phyloP scores from a whole-genome alignment of 768 basidiomycete genomes.

The Termitomyces sp. region DNA sequence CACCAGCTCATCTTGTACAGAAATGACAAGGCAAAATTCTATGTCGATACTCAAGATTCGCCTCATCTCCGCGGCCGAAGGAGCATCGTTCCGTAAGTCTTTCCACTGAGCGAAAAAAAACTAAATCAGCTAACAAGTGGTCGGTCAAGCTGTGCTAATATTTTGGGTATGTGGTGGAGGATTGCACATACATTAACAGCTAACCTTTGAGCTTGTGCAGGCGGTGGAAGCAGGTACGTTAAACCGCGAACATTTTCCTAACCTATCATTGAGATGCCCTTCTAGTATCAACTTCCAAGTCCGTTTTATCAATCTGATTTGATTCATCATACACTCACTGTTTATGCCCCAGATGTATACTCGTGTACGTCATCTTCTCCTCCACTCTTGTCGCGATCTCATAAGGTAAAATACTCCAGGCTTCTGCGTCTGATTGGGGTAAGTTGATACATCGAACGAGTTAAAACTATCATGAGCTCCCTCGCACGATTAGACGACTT shows the following conservation, averaged over 20 bases:
- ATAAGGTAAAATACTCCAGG: constrained; percentile 26
- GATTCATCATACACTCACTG: neutral
- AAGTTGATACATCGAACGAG: constrained; percentile 9
- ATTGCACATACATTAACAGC: too few relatives aligned
- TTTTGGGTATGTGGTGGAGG: constrained; percentile 36
- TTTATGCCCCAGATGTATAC: constrained; percentile 58
- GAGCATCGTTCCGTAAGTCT: constrained; percentile 61
- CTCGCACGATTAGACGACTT: constrained; percentile 50
- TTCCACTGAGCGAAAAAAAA: neutral
- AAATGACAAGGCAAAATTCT: constrained; percentile 73
- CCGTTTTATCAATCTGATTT: neutral
- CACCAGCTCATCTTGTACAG: constrained; percentile 24
- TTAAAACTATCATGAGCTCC: neutral
- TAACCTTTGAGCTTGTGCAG: constrained; percentile 18
- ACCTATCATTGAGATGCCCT: neutral
- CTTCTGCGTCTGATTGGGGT: constrained; percentile 71
- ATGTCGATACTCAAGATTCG: constrained; percentile 55
- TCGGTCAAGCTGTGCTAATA: constrained; percentile 55
- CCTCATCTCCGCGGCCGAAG: constrained; percentile 55
- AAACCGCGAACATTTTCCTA: neutral
- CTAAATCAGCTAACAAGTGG: neutral
- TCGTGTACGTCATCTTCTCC: constrained; percentile 29
- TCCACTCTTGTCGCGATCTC: neutral
- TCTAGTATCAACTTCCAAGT: constrained; percentile 67
- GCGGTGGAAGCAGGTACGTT: constrained; percentile 50